Base-by-base conservation (phyloP, 1,284 basidiomycete species). In the Flammula alnicola region DNA sequence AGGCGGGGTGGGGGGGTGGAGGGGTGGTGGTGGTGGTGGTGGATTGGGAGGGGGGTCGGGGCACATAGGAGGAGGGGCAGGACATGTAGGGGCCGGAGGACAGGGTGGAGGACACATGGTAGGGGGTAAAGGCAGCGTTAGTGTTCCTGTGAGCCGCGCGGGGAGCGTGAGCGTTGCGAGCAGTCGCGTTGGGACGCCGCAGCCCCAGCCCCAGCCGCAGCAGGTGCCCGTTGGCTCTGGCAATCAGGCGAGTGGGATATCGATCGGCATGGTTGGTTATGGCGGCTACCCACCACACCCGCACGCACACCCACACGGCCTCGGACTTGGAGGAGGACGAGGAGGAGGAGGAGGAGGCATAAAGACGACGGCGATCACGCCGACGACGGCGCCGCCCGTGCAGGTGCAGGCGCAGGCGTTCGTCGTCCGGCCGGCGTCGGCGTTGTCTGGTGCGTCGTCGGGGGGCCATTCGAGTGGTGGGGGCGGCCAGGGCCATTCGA, bases 91-190 rank as follows among this genome's bases (percentile, higher is more conserved):
- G 22, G 7, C 36, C 50, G 27, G 48, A 16, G 23, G 2, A 12
- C 19, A 30, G 37, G 9, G 33, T 17, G 32, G 17, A 17, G 36
- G 22, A 19, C 31, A 7, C 26, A 40, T 35, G 33, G 33, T 3
- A 44, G 39, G 20, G 39, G 5, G 30, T 54, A 56, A 55, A n/a
- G 65, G 67, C 17, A 68, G 66, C 41, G 59, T 56, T 33, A 68
- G 65, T 38, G 61, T 70, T 9, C 71, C 71, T 14, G 63, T 69
- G 4, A 69, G 67, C 27, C 56, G 72, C 4, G 66, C 70, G 5
- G 59, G 63, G 37, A 44, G 45, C 36, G 38, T 56, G 16, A 55
- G 55, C 25, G 51, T 53, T 5, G 51, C 51, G 22, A 49, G 39
- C 5, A 69, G 64, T 49, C 59, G 70, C 4, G 66, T 66, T 4